Evolutionary conservation across 176 grass and related monocot species (phyloP), one percentile per base, ranked within the genome.

Genomic region (Tuctoria greenei): DNA sequence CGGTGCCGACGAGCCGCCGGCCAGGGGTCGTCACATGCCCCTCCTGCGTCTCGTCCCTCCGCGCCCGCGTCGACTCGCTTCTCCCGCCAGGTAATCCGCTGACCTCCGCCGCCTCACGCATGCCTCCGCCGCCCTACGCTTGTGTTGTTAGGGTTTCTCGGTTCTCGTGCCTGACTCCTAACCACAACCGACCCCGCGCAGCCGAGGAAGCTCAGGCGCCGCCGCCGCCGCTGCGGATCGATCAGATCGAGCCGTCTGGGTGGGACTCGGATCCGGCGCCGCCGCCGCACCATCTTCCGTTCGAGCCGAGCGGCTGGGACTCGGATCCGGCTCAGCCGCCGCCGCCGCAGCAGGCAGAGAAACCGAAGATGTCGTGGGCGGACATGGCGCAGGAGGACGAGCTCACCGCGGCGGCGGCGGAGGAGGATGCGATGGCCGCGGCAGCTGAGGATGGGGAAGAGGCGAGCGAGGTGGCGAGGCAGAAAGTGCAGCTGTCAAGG

Each of bases 301-400:
- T 31, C 31, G 31, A 31, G 31, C 31, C 31, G 31, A 31, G 31
- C 31, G 31, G 31, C 31, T 31, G 31, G 31, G 31, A 31, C 31
- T 31, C 31, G 31, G 31, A 31, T 31, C 31, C 31, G n/a, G n/a
- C n/a, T n/a, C n/a, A 23, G 56, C 47, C 27, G 20, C 69, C 36
- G 17, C 25, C 23, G 16, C 31, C 17, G 47, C 41, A 26, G 17
- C 69, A 35, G 54, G 66, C 42, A 16, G 85, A 86, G 40, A 85
- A 76, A 34, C 75, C 80, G 34, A 67, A 67, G 85, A 90, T 86
- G 91, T 93, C 91, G 13, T 93, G 91, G 91, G 91, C 91, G 25
- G 91, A 93, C 80, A 89, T 93, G 90, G 83, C 90, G 12, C 86
- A 89, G 79, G 90, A 93, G 83, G 90, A 92, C 70, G 86, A 92